A percentile compares a stretch with the other conserved stretches of the same genome.
Conservation (phyloP, 108 stramenopile species). For the Thalassiosira profunda region DNA sequence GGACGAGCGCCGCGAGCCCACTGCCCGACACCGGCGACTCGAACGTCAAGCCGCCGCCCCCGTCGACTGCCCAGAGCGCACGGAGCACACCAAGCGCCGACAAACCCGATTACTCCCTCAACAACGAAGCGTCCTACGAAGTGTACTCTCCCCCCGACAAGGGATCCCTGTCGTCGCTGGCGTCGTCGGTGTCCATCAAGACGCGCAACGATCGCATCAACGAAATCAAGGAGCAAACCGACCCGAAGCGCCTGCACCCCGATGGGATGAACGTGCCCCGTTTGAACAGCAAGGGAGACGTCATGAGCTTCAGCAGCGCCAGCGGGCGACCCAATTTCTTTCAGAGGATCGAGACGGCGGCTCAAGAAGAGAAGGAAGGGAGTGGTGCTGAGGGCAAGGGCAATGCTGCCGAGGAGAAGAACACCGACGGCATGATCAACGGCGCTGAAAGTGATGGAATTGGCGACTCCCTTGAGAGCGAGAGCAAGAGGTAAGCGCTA, state of each 20-base stretch:
- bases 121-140: not conserved
- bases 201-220: constrained; percentile 43
- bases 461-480: not conserved
- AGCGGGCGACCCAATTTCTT: constrained; percentile 32
- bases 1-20: constrained; percentile 6
- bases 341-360: constrained; percentile 38
- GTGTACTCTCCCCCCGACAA: not conserved
- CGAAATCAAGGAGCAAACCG: constrained; percentile 15
- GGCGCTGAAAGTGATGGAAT: not conserved
- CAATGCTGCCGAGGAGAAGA: constrained; percentile 1
- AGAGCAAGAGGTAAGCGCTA: too few species aligned
- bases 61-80: too few species aligned
- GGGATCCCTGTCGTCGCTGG: constrained; percentile 39
- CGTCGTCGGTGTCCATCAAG: constrained; percentile 32
- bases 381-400: not conserved
- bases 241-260: constrained; percentile 29
- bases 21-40: not conserved
- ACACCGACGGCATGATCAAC: not conserved
- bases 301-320: constrained; percentile 16
- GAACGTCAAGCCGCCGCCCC: not conserved
- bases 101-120: not conserved
- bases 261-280: constrained; percentile 46
- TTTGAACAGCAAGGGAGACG: constrained; percentile 28
- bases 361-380: not conserved
- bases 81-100: not conserved